Evolutionary conservation across 805 yeast species (phyloP), one percentile per base, ranked within the genome.

Genomic region (Yarrowia hollandica): DNA sequence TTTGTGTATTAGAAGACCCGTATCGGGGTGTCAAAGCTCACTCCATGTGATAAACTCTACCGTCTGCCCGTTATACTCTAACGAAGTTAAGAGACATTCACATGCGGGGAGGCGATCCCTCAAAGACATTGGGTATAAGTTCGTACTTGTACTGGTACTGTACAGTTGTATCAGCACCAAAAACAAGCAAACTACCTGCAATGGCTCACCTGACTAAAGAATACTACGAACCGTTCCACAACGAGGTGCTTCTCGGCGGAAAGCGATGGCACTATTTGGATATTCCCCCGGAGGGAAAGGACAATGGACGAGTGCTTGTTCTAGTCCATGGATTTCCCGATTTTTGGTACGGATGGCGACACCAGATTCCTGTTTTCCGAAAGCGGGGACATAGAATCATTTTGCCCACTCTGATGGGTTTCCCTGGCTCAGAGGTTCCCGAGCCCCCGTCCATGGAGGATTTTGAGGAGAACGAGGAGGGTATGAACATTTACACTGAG

Each of bases 181-280:
- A n/a, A n/a, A n/a, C n/a, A 31, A n/a, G 34, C 16, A 12, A 31
- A 12, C 16, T 12, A 12, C 6, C 16, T 12, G 5, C 34, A 31
- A 37, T 52, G 58, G 15, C 58, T 7, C 42, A 52, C 34, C 34
- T 52, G 6, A 52, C 58, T 6, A 35, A 35, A 35, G 58, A 52
- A 37, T 56, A 56, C 58, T 56, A 56, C 57, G 58, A 56, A 26
- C 60, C 60, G 10, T 56, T 6, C 30, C 60, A 56, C 25, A 58
- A 56, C 15, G 12, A 19, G 7, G 59, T 33, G 8, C 8, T 44
- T 2, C 38, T 56, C 2, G 41, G 41, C 3, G 60, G 60, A 38
- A 56, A 46, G 18, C n/a, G 60, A 56, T 56, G 60, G 60, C 60
- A 56, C 25, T 56, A 56, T 22, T n/a, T 56, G 19, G 60, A 56